phyloP scores from a whole-genome alignment of 2,329 filamentous ascomycete genomes.

The Neurospora crassa region DNA sequence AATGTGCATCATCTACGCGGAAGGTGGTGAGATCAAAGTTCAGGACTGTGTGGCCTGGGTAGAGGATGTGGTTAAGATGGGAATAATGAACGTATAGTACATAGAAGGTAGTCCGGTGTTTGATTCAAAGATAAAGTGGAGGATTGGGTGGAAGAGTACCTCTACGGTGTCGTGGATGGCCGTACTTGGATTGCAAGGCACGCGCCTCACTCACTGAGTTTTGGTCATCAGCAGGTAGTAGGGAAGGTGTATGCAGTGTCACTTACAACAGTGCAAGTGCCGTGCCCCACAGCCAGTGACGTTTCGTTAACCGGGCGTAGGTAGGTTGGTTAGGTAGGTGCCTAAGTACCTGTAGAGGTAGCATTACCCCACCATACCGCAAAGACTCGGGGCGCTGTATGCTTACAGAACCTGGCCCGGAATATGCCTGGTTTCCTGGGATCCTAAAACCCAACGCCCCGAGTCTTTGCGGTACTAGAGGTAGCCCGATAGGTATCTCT shows the following conservation, averaged over 20 bases:
- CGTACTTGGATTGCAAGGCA: not conserved
- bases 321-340: not conserved
- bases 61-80: not conserved
- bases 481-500: no score
- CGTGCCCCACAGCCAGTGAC: not conserved
- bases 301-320: not conserved
- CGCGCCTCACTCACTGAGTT: not conserved
- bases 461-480: no score
- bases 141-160: not conserved
- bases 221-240: no score
- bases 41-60: not conserved
- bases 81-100: not conserved
- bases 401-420: no score
- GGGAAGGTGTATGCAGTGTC: not conserved
- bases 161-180: not conserved
- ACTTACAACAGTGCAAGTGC: not conserved
- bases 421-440: not conserved
- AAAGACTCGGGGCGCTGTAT: no score
- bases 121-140: not conserved
- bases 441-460: no score
- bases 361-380: not conserved
- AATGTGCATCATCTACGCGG: not conserved
- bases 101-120: not conserved
- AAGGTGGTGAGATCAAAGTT: not conserved
- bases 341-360: no score